Conservation (phyloP, 2,329 filamentous ascomycete genomes). For the Colletotrichum musae region DNA sequence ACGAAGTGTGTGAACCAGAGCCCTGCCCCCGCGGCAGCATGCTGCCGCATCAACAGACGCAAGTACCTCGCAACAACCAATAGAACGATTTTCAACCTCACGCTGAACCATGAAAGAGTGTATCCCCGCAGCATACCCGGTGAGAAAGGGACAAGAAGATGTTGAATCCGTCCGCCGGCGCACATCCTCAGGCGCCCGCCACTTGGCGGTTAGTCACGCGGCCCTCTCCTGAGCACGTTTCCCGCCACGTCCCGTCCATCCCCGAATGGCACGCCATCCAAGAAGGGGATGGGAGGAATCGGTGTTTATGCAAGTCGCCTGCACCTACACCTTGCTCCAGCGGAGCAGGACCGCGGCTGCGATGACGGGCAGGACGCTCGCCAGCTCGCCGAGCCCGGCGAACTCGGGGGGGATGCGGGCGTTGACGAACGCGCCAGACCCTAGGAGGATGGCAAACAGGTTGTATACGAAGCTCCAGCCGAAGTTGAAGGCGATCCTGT, state of each 20-base stretch:
- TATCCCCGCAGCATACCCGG: background rate
- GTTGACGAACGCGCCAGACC: constrained; percentile 74
- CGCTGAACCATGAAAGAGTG: background rate
- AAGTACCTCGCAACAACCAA: background rate
- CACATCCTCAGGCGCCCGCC: constrained; percentile 27
- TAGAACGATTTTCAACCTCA: background rate
- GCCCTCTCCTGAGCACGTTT: constrained; percentile 21
- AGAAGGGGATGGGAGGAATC: background rate
- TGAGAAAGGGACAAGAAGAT: constrained; percentile 1
- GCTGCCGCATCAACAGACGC: background rate
- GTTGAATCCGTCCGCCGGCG: constrained; percentile 27
- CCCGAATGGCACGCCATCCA: background rate
- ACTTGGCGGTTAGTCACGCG: background rate
- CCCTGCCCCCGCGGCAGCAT: background rate
- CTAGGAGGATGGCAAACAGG: constrained; percentile 75
- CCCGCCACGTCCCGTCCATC: background rate
- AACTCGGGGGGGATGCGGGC: constrained; percentile 69
- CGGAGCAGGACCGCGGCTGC: constrained; percentile 65
- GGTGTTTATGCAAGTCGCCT: too few relatives aligned
- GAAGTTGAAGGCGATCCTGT: constrained; percentile 77
- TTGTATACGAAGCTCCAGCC: constrained; percentile 81
- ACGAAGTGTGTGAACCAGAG: background rate
- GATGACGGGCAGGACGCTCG: constrained; percentile 81
- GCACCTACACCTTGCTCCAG: constrained; percentile 52
- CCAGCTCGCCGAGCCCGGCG: constrained; percentile 80